Evolutionary conservation across 371 early-diverging fungal genomes (phyloP).

Genomic region (Blakeslea trispora): DNA sequence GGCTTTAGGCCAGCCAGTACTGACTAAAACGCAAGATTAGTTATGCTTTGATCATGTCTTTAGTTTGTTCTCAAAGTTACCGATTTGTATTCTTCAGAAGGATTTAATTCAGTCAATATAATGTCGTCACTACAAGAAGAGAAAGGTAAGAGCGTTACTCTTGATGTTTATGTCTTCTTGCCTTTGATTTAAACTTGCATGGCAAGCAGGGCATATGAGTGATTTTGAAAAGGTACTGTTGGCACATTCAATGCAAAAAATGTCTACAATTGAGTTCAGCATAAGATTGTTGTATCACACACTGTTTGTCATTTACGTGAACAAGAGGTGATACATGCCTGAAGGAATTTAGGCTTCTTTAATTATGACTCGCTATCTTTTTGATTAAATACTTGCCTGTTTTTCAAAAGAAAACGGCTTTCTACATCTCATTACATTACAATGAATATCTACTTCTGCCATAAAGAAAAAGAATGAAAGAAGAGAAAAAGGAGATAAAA

Average conservation of each 20-base stretch:
- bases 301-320: conserved; percentile 73
- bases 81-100: conserved; percentile 74
- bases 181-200: conserved; percentile 62
- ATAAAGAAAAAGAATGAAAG: conserved; percentile 9
- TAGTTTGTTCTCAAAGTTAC: too few relatives aligned
- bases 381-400: conserved; percentile 38
- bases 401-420: conserved; percentile 38
- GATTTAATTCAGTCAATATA: conserved; percentile 66
- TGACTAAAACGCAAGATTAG: conserved; percentile 56
- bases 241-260: conserved; percentile 79
- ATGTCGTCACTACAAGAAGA: conserved; percentile 62
- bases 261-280: conserved; percentile 47
- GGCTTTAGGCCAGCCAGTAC: conserved; percentile 79
- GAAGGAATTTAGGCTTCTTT: too few relatives aligned
- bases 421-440: conserved; percentile 63
- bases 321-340: conserved; percentile 76
- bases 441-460: conserved; percentile 51
- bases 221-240: conserved; percentile 56
- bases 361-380: too few relatives aligned
- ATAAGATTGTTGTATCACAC: neutral
- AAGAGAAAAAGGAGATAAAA: neutral
- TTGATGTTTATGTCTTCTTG: conserved; percentile 26
- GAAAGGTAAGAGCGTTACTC: neutral
- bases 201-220: conserved; percentile 78
- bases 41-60: too few relatives aligned